Base-by-base conservation (phyloP, 495 filamentous ascomycete genomes). In the Chlorociboria aeruginascens region DNA sequence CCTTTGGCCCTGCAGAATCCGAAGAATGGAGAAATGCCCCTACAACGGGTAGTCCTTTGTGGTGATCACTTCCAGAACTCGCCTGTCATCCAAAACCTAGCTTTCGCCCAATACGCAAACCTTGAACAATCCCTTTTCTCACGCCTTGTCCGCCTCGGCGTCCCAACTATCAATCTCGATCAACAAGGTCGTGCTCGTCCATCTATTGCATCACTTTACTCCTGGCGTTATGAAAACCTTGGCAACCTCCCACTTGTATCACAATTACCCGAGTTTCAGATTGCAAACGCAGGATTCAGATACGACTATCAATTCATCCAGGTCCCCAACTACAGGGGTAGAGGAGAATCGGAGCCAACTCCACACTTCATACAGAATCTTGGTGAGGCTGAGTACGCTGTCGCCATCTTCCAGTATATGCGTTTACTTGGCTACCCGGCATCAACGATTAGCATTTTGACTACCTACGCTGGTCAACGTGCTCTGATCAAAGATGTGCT, bases 231-330 rank as follows among this genome's bases (percentile, higher is more conserved):
- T 58, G 71, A 81, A 9, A 69, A 77, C 32, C 75, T 99, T 10
- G 81, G 80, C 7, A 84, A 93, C 55, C 71, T 99, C 1, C 85
- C 89, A 36, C 67, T 77, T 28, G 81, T 94, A 7, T 71, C 81
- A 50, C 70, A 69, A 6, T 62, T 69, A 8, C 66, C 68, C 3
- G 86, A 95, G 53, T 99, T 88, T 65, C 71, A 77, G 50, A 73
- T 66, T 33, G 89, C 89, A 30, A 99, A 99, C 66, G 79, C 92
- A 35, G 92, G 92, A 8, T 93, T 99, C 69, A 73, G 76, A 48
- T 87, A 86, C 64, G 89, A 95, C 43, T 96, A 92, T 62, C 92
- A 99, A 57, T 97, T 99, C 65, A 90, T 99, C 71, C 78, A 95
- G 55, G 89, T 99, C 1, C 79, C 82, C 12, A 88, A 97, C 57